These are phyloP conservation scores for Boletales sp. DNA, from an alignment of 768 basidiomycete genomes.

Conservation along the genomic window DNA sequence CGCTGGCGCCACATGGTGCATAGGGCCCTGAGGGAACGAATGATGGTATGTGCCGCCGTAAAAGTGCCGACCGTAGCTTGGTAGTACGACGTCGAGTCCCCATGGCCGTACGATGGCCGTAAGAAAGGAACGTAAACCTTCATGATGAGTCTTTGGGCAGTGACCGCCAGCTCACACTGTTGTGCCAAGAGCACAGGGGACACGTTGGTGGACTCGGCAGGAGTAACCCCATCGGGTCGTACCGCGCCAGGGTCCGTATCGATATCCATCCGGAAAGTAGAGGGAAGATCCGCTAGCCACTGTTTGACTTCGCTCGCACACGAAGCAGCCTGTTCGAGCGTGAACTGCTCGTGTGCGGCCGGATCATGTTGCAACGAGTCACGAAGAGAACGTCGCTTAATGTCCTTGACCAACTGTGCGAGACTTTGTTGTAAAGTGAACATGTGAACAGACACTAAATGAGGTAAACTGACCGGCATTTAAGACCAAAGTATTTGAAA, in stretches of 20 bases:
- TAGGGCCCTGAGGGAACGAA: constrained; percentile 47
- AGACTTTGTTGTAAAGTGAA: constrained; percentile 38
- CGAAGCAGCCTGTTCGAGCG: constrained; percentile 58
- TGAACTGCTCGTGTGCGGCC: constrained; percentile 33
- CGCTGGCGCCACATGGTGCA: constrained; percentile 38
- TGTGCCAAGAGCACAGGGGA: constrained; percentile 45
- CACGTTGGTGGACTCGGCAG: constrained; percentile 13
- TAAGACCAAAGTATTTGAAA: constrained; percentile 50
- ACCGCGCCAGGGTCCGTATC: constrained; percentile 26
- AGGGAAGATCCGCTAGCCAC: constrained; percentile 53
- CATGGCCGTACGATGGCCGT: constrained; percentile 29
- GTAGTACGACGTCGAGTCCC: constrained; percentile 34
- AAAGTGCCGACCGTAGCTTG: constrained; percentile 57
- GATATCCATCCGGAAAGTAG: constrained; percentile 42
- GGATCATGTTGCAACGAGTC: constrained; percentile 34
- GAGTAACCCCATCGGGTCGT: constrained; percentile 6
- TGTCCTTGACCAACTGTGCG: constrained; percentile 57
- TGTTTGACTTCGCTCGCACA: constrained; percentile 54
- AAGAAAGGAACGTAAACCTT: constrained; percentile 70
- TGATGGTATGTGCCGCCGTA: constrained; percentile 62
- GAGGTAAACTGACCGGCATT: constrained; percentile 50
- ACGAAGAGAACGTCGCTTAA: constrained; percentile 49
- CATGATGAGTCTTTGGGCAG: constrained; percentile 58
- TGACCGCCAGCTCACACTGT: constrained; percentile 56
- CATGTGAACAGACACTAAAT: neutral